Evolutionary conservation across 2,329 filamentous ascomycete genomes (phyloP).

Genomic region (Sporothrix schenckii): DNA sequence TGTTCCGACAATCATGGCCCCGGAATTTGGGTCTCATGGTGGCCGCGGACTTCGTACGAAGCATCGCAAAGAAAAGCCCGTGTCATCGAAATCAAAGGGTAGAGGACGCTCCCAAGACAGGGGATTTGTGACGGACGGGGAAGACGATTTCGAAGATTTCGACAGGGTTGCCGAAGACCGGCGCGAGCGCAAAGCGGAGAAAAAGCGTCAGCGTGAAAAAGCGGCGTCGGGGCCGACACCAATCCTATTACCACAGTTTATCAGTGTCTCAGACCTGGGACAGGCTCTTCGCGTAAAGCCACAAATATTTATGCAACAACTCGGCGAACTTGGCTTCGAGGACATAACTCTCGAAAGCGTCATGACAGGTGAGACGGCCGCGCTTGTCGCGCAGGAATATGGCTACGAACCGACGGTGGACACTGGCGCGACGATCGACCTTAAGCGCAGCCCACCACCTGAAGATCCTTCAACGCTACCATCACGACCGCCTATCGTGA

Average conservation of each 20-base stretch:
- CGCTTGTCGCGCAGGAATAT: constrained; percentile 87
- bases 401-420: constrained; percentile 85
- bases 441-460: constrained; percentile 68
- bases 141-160: constrained; percentile 49
- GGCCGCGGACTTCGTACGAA: constrained; percentile 22
- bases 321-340: constrained; percentile 88
- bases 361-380: constrained; percentile 86
- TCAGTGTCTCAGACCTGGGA: constrained; percentile 83
- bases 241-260: constrained; percentile 85
- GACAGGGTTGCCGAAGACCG: constrained; percentile 46
- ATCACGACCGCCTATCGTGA: constrained; percentile 84
- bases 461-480: constrained; percentile 71
- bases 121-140: constrained; percentile 43
- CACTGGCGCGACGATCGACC: constrained; percentile 65
- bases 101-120: constrained; percentile 6
- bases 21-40: not conserved
- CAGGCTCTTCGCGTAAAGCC: constrained; percentile 71
- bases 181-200: constrained; percentile 50
- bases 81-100: constrained; percentile 22
- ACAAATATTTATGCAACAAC: constrained; percentile 70
- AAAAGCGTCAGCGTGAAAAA: constrained; percentile 46
- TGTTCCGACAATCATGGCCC: not conserved
- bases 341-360: constrained; percentile 80
- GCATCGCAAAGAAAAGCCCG: constrained; percentile 24
- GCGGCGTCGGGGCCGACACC: constrained; percentile 52